Evolutionary conservation across 2,329 filamentous ascomycete species (phyloP).

Genomic region (Exophiala oligosperma): DNA sequence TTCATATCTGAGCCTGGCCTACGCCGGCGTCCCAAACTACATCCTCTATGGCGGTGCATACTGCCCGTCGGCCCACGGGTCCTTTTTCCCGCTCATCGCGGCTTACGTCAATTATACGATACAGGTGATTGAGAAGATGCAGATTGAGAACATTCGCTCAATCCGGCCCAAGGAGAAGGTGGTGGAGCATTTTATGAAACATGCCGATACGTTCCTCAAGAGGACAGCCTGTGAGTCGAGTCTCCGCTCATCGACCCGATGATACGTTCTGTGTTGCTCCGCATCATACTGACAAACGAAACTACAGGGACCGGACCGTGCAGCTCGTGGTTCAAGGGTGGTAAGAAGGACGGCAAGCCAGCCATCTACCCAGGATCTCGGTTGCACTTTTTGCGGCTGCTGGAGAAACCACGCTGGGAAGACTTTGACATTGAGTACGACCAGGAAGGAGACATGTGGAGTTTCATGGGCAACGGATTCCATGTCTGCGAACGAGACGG

Average conservation of each 20-base stretch:
- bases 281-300: not conserved
- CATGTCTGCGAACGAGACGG: conserved; percentile 20
- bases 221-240: conserved; percentile 27
- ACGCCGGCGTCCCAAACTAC: conserved; percentile 32
- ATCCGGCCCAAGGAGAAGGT: conserved; percentile 24
- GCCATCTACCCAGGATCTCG: conserved; percentile 42
- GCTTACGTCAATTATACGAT: conserved; percentile 28
- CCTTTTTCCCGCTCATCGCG: conserved; percentile 31
- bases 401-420: conserved; percentile 40
- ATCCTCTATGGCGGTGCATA: conserved; percentile 30
- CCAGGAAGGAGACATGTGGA: conserved; percentile 40
- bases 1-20: conserved; percentile 23
- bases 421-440: conserved; percentile 44
- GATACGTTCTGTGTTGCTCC: not conserved
- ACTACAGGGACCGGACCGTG: conserved; percentile 16
- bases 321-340: conserved; percentile 25
- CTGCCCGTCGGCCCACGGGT: conserved; percentile 32
- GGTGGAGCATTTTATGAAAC: conserved; percentile 37
- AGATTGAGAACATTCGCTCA: conserved; percentile 24
- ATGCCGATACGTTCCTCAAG: conserved; percentile 42
- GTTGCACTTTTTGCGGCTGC: conserved; percentile 40
- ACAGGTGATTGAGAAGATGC: conserved; percentile 31
- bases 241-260: not conserved
- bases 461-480: conserved; percentile 47
- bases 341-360: conserved; percentile 31